These are phyloP conservation scores for Obba rivulosa DNA, from an alignment of 768 basidiomycete genomes.

Conservation along the genomic window DNA sequence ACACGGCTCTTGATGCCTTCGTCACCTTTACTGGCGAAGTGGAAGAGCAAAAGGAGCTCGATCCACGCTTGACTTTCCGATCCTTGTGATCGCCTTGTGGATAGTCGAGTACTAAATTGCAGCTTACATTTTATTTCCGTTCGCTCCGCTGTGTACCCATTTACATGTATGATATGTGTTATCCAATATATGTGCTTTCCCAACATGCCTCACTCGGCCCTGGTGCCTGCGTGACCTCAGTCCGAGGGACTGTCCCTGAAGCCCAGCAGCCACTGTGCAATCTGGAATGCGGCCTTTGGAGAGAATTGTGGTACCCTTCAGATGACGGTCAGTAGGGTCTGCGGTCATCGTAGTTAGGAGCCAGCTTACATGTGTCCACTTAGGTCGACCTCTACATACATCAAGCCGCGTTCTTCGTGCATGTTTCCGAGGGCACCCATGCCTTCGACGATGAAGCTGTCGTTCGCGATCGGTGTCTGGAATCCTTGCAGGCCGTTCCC, in stretches of 20 bases:
- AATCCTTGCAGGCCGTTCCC: constrained; percentile 69
- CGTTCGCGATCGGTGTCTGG: constrained; percentile 58
- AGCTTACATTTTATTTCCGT: constrained; percentile 34
- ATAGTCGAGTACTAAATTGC: constrained; percentile 76
- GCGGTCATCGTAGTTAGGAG: neutral
- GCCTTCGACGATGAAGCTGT: constrained; percentile 67
- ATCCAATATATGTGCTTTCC: no score
- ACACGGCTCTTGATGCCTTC: constrained; percentile 71
- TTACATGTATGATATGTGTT: no score
- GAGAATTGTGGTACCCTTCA: constrained; percentile 62
- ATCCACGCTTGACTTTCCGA: constrained; percentile 74
- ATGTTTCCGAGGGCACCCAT: constrained; percentile 61
- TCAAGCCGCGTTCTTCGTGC: constrained; percentile 63
- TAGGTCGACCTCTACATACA: constrained; percentile 60
- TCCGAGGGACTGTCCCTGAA: constrained; percentile 32
- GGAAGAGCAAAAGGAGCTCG: constrained; percentile 55
- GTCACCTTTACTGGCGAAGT: constrained; percentile 74
- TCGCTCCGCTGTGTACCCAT: neutral
- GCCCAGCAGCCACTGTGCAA: constrained; percentile 65
- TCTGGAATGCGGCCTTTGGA: constrained; percentile 61
- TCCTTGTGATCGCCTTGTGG: constrained; percentile 34
- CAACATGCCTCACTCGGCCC: no score
- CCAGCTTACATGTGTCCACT: constrained; percentile 67
- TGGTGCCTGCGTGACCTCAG: no score
- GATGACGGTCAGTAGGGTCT: neutral